phyloP scores from a whole-genome alignment of 1,284 basidiomycete species.

The Boletellus sp. region DNA sequence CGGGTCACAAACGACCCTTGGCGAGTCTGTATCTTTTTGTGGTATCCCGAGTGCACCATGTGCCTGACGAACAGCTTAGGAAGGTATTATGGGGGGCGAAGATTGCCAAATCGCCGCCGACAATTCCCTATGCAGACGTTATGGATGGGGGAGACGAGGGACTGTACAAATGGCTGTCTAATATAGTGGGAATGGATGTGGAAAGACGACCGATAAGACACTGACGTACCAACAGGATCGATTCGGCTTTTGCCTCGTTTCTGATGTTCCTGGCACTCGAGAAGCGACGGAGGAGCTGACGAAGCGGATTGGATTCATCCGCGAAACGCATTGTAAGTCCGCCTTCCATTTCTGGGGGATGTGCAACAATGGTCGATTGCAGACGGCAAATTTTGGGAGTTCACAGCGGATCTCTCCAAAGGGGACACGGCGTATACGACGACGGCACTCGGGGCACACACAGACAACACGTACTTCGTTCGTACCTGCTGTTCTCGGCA shows the following conservation, averaged over 20 bases:
- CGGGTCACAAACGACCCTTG: slow-evolving; percentile 19
- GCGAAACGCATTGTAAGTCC: slow-evolving; percentile 83
- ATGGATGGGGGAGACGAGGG: slow-evolving; percentile 68
- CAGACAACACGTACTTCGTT: slow-evolving; percentile 93
- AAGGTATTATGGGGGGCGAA: slow-evolving; percentile 80
- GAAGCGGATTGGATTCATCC: slow-evolving; percentile 80
- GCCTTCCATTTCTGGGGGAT: slow-evolving; percentile 2
- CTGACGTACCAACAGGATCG: slow-evolving; percentile 49
- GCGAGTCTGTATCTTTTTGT: slow-evolving; percentile 41
- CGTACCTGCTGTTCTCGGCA: slow-evolving; percentile 19
- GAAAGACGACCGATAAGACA: neutral
- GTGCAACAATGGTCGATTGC: slow-evolving; percentile 1
- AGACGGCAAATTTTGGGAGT: slow-evolving; percentile 97
- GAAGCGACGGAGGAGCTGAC: slow-evolving; percentile 84
- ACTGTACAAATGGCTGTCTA: slow-evolving; percentile 77
- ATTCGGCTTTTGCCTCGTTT: slow-evolving; percentile 89
- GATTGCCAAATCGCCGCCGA: slow-evolving; percentile 76
- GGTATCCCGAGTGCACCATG: neutral
- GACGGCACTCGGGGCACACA: slow-evolving; percentile 85
- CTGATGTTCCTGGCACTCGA: slow-evolving; percentile 76
- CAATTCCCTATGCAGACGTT: slow-evolving; percentile 69
- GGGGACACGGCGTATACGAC: slow-evolving; percentile 93
- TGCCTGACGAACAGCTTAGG: slow-evolving; percentile 37
- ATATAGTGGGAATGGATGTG: slow-evolving; percentile 57
- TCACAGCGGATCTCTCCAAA: slow-evolving; percentile 87